Percentiles rank a stretch among this genome's conserved stretches.
Evolutionary conservation across 352 stramenopile genomes (phyloP).

Genomic region (Pythium plurisporium): DNA sequence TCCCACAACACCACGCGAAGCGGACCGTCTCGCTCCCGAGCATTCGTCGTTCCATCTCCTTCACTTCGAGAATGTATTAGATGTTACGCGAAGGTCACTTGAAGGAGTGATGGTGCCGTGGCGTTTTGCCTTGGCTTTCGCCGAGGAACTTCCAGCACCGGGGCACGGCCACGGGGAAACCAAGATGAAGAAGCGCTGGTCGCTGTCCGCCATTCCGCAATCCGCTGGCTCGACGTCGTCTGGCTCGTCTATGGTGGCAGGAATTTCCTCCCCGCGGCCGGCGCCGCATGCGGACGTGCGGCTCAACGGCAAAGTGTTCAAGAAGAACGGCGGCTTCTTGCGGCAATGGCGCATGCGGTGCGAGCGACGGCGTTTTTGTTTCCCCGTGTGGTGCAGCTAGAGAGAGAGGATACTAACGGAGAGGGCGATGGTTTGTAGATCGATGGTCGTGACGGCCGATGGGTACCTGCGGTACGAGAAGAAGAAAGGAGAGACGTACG

Average conservation of each 20-base stretch:
- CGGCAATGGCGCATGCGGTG: conserved; percentile 59
- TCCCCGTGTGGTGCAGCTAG: too few species aligned
- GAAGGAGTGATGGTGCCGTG: conserved; percentile 19
- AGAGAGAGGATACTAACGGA: too few species aligned
- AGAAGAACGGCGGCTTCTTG: conserved; percentile 63
- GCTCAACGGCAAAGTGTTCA: conserved; percentile 43
- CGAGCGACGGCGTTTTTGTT: not conserved
- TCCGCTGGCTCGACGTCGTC: not conserved
- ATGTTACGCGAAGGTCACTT: conserved; percentile 13
- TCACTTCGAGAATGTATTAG: not conserved
- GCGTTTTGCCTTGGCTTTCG: too few species aligned
- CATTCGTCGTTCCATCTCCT: not conserved
- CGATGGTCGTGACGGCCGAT: conserved; percentile 47
- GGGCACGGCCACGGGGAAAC: too few species aligned
- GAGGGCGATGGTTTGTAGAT: too few species aligned
- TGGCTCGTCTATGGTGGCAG: not conserved
- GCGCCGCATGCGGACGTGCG: conserved; percentile 8
- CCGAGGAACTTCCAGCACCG: conserved; percentile 2
- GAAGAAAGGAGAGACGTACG: conserved; percentile 53
- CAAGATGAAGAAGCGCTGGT: conserved; percentile 45
- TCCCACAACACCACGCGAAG: too few species aligned
- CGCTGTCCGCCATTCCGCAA: conserved; percentile 14
- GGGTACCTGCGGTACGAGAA: conserved; percentile 64
- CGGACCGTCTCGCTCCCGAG: not conserved
- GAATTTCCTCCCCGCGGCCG: not conserved